phyloP scores from a whole-genome alignment of 768 basidiomycete genomes.

The Termitomyces sp. region DNA sequence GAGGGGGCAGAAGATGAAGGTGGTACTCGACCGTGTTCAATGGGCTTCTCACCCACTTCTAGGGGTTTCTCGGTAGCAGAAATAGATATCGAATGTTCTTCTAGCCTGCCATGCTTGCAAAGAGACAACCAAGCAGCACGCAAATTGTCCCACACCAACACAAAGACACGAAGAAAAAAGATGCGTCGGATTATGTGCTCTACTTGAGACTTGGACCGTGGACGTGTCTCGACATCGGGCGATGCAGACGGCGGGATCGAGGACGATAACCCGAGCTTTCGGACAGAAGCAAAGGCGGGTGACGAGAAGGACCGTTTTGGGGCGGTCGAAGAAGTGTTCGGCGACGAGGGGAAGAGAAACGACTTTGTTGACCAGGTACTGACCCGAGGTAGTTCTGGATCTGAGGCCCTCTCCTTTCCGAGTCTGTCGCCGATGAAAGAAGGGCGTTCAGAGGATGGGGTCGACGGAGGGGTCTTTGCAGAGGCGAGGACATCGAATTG shows the following conservation, averaged over 20 bases:
- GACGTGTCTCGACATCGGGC: conserved; percentile 19
- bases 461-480: conserved; percentile 52
- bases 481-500: conserved; percentile 75
- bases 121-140: conserved; percentile 56
- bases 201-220: conserved; percentile 32
- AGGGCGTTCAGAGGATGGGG: conserved; percentile 36
- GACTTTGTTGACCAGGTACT: conserved; percentile 54
- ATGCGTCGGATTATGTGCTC: conserved; percentile 49
- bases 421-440: conserved; percentile 22
- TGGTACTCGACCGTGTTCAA: not conserved
- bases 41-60: not conserved
- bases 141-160: conserved; percentile 64
- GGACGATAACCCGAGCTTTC: conserved; percentile 17
- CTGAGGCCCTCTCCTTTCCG: conserved; percentile 17
- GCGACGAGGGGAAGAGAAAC: conserved; percentile 36
- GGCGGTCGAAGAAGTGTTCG: conserved; percentile 18
- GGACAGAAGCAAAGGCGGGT: conserved; percentile 39
- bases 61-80: not conserved
- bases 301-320: conserved; percentile 62
- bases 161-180: conserved; percentile 67
- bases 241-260: conserved; percentile 18
- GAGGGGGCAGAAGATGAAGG: conserved; percentile 1
- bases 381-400: conserved; percentile 38
- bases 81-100: conserved; percentile 3
- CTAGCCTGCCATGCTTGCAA: conserved; percentile 7